Evolutionary conservation across 78 protist genomes (phyloP), one percentile per base, ranked within the genome.

Genomic region (Polysphondylium violaceum): DNA sequence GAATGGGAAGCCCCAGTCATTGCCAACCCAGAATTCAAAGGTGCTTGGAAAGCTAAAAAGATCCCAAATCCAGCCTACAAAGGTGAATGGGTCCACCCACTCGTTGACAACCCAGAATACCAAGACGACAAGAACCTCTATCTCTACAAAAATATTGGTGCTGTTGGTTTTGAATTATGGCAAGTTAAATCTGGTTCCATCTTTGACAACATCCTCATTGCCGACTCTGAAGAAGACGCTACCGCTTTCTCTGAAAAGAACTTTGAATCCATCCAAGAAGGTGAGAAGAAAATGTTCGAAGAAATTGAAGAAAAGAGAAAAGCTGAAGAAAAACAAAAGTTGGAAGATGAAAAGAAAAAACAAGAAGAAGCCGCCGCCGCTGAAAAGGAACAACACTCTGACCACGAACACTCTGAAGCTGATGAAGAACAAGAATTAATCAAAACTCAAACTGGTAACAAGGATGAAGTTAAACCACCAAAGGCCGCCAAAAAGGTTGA

Each of bases 1-100:
- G 99, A 98, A 89, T 99, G 99, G 99, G 99, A 98, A 95, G 97
- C 98, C 35, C 99, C 99, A 74, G 44, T 76, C 93, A 94, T 97
- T 73, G 93, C 92, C 96, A 98, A 98, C 95, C 99, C 99, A 64
- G 98, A 93, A 65, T 96, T 63, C 96, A 93, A 96, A 95, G 99
- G 99, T 65, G 95, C 75, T 63, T 96, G 98, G 99, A 38, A 36
- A 75, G 95, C 99, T 63, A 63, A 74, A 88, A 86, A 29, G 95
- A 98, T 98, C 90, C 73, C 93, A 77, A 98, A 98, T 96, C 98
- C 99, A 56, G 98, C 38, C 14, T 98, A 97, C 97, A 94, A 96
- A 95, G 99, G 99, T 78, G 92, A 77, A 94, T 98, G 98, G 98
- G 95, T 56, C 21, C 96, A 97, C 36, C 98, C 98, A 50, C 12